These are phyloP conservation scores for Cyclaneusma minus DNA, from an alignment of 2,329 filamentous ascomycete genomes.

Conservation along the genomic window DNA sequence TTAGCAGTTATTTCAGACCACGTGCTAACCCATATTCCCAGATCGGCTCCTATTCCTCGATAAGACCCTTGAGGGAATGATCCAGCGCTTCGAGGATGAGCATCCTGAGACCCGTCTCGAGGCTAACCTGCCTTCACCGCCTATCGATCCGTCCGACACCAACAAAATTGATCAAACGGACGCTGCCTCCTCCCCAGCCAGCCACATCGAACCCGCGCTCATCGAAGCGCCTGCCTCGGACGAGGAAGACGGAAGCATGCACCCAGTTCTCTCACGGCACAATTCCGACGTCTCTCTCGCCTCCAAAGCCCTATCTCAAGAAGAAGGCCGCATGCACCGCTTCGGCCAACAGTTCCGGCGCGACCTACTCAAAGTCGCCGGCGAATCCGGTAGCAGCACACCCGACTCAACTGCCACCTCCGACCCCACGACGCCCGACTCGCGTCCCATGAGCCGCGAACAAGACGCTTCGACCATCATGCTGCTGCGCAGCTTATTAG, in stretches of 20 bases:
- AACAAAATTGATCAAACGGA: conserved; percentile 1
- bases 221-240: conserved; percentile 20
- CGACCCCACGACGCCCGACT: conserved; percentile 25
- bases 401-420: conserved; percentile 36
- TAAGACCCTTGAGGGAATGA: conserved; percentile 76
- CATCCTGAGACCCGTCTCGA: conserved; percentile 70
- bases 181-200: background rate
- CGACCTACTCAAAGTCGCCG: conserved; percentile 41
- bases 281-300: conserved; percentile 54
- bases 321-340: conserved; percentile 57
- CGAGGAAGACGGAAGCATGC: conserved; percentile 24
- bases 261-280: conserved; percentile 34
- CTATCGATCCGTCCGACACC: conserved; percentile 2
- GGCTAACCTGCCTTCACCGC: conserved; percentile 9
- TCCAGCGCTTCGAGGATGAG: conserved; percentile 89
- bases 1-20: conserved; percentile 1
- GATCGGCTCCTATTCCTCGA: conserved; percentile 75
- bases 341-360: conserved; percentile 51
- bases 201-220: conserved; percentile 10
- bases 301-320: conserved; percentile 44
- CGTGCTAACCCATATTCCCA: conserved; percentile 21
- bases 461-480: conserved; percentile 16
- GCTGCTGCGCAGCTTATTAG: conserved; percentile 45
- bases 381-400: conserved; percentile 24
- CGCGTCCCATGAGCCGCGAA: conserved; percentile 3